Conservation (phyloP, 305 asterid species). For the Fraxinus xanthoxyloides region DNA sequence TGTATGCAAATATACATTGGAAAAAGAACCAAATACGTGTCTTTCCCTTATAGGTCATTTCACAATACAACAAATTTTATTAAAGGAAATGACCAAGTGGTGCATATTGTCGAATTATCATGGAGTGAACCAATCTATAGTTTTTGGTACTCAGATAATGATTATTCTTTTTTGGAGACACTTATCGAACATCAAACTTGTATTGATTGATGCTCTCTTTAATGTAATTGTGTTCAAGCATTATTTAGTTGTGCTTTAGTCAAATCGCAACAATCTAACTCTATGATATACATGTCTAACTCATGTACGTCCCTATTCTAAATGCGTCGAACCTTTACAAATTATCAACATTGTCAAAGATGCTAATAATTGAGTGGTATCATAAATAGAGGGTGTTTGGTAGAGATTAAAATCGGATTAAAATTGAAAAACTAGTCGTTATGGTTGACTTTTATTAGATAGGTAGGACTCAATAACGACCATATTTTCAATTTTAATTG, state of each 20-base stretch:
- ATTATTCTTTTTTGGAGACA: not conserved
- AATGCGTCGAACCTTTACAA: not conserved
- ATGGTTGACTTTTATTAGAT: no score
- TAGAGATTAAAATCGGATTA: no score
- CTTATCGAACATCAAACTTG: not conserved
- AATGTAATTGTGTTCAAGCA: no score
- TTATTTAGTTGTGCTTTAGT: not conserved
- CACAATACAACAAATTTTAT: not conserved
- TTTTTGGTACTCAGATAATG: not conserved
- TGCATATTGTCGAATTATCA: not conserved
- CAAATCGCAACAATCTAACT: not conserved
- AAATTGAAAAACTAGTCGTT: no score
- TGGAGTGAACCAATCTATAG: not conserved
- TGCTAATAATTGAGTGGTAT: not conserved
- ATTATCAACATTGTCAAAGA: not conserved
- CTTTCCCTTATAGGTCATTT: not conserved
- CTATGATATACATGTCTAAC: not conserved
- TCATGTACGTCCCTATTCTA: not conserved
- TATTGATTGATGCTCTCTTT: not conserved
- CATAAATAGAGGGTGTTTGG: no score
- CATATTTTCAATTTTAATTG: no score
- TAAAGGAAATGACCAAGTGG: not conserved
- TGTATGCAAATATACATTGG: not conserved
- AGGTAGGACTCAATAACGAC: no score
- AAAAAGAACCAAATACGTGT: not conserved